Evolutionary conservation across 2,329 filamentous ascomycete species (phyloP).

Genomic region (Colletotrichum nymphaeae): DNA sequence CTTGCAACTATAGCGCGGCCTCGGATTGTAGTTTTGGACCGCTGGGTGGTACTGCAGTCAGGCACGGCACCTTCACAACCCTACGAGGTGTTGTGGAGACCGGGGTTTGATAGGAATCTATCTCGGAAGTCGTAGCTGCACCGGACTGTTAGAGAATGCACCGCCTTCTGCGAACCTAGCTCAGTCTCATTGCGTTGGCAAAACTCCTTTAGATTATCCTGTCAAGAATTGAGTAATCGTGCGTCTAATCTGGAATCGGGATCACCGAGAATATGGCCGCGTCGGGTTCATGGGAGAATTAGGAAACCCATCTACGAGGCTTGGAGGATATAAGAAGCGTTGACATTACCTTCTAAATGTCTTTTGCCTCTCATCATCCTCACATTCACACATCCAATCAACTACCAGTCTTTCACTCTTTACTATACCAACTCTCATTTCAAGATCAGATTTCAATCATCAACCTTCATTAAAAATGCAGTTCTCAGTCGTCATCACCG

Average conservation of each 20-base stretch:
- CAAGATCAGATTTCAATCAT: no score
- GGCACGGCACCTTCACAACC: no score
- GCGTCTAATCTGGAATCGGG: neutral
- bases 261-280: neutral
- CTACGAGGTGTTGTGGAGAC: no score
- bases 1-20: no score
- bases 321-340: neutral
- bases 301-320: no score
- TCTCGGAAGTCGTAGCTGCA: neutral
- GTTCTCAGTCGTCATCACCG: neutral
- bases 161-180: neutral
- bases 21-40: no score
- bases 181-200: neutral
- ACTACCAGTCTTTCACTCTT: neutral
- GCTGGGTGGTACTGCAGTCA: no score
- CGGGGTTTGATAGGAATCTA: no score
- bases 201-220: neutral
- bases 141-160: neutral
- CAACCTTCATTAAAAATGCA: neutral
- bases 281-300: neutral
- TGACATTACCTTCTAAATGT: neutral
- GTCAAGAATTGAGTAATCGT: neutral
- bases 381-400: neutral
- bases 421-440: no score
- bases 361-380: neutral